phyloP scores from a whole-genome alignment of 2,329 filamentous ascomycete species.

The Colletotrichum melonis region DNA sequence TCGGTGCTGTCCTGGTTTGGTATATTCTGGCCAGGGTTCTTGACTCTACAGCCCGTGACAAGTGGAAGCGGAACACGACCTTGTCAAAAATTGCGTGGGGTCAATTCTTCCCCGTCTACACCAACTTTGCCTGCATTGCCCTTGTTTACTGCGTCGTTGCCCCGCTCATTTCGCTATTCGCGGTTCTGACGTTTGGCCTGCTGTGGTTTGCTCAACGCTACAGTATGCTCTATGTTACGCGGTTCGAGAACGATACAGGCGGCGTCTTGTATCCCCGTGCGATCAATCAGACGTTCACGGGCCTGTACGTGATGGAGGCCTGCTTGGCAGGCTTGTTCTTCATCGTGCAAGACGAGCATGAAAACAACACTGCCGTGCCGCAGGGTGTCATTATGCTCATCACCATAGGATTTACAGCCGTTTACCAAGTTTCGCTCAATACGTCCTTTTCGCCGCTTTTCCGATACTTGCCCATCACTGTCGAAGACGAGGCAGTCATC shows the following conservation, averaged over 20 bases:
- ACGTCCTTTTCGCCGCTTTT: conserved; percentile 86
- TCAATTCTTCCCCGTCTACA: conserved; percentile 94
- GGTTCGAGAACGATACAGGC: conserved; percentile 90
- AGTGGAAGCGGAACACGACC: conserved; percentile 86
- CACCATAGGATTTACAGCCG: conserved; percentile 73
- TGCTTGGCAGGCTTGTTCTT: conserved; percentile 93
- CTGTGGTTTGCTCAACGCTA: conserved; percentile 98
- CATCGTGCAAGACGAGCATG: conserved; percentile 72
- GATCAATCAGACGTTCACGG: conserved; percentile 95
- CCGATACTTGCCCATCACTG: conserved; percentile 90
- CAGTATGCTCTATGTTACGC: conserved; percentile 93
- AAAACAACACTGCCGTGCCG: conserved; percentile 66
- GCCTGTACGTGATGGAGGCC: conserved; percentile 94
- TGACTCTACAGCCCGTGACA: conserved; percentile 84
- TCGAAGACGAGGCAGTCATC: conserved; percentile 94
- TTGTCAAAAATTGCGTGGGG: conserved; percentile 88
- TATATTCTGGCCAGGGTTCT: conserved; percentile 83
- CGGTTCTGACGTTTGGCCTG: conserved; percentile 89
- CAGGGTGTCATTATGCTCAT: conserved; percentile 91
- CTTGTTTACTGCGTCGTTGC: conserved; percentile 90
- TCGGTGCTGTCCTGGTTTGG: conserved; percentile 82
- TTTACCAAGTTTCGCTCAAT: conserved; percentile 87
- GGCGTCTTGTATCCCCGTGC: conserved; percentile 91
- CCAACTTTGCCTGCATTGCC: conserved; percentile 93
- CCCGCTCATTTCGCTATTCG: conserved; percentile 91